A percentile compares a stretch with the other conserved stretches of the same genome.
phyloP scores from a whole-genome alignment of 345 rosid genomes.

The Bruguiera parviflora region DNA sequence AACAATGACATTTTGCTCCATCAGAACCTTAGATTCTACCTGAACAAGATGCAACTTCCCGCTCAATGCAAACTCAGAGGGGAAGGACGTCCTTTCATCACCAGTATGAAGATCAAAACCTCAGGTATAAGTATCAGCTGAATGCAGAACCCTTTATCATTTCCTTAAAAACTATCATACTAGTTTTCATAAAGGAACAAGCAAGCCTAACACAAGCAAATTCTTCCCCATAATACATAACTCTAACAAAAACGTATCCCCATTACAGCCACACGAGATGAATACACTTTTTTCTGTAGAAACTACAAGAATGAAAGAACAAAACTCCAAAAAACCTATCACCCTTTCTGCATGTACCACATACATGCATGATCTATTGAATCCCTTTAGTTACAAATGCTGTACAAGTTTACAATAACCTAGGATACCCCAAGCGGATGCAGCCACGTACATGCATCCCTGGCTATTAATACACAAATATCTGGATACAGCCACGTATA shows the following conservation, averaged over 20 bases:
- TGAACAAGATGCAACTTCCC: slow-evolving; percentile 36
- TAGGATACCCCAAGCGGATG: background rate
- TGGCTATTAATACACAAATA: background rate
- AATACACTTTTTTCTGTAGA: background rate
- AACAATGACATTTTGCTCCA: slow-evolving; percentile 11
- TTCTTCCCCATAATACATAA: slow-evolving; percentile 4
- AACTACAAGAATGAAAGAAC: background rate
- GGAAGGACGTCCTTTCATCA: slow-evolving; percentile 20
- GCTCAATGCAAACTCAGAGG: slow-evolving; percentile 21
- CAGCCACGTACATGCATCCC: slow-evolving; percentile 1
- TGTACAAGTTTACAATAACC: background rate
- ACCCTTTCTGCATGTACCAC: no score
- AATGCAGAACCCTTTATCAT: slow-evolving; percentile 15
- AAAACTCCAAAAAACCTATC: background rate
- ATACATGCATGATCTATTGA: no score
- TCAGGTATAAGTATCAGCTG: slow-evolving; percentile 14
- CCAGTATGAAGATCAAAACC: slow-evolving; percentile 22
- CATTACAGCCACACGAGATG: background rate
- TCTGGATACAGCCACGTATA: slow-evolving; percentile 17
- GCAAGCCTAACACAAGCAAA: slow-evolving; percentile 7
- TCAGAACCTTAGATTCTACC: slow-evolving; percentile 43
- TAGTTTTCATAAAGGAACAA: slow-evolving; percentile 1
- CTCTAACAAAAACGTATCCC: background rate
- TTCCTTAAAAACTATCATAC: slow-evolving; percentile 19
- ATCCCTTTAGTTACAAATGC: no score